These are phyloP conservation scores for Verticillium nonalfalfae DNA, from an alignment of 2,329 filamentous ascomycete genomes.

Conservation along the genomic window DNA sequence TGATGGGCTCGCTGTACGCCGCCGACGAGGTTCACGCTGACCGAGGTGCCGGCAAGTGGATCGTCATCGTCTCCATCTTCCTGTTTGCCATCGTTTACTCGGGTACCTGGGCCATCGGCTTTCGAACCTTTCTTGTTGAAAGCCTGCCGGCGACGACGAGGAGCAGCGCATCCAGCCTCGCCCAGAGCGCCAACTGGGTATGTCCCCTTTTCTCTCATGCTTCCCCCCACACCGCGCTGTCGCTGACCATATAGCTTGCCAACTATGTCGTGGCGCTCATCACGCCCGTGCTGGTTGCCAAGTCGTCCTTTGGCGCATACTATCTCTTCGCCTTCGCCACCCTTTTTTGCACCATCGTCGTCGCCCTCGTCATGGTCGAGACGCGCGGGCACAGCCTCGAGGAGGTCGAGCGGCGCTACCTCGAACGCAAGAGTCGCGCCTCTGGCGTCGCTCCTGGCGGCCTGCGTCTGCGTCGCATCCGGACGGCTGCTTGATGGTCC, in stretches of 20 bases:
- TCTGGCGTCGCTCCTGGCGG: neutral
- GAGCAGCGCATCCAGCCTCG: conserved; percentile 46
- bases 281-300: conserved; percentile 31
- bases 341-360: conserved; percentile 26
- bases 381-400: conserved; percentile 33
- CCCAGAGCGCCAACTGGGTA: conserved; percentile 47
- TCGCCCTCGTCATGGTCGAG: conserved; percentile 33
- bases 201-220: conserved; percentile 3
- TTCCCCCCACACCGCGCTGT: neutral
- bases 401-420: conserved; percentile 24
- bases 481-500: neutral
- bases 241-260: conserved; percentile 19
- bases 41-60: conserved; percentile 34
- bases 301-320: conserved; percentile 33
- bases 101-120: conserved; percentile 44
- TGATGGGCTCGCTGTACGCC: conserved; percentile 48
- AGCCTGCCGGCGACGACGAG: conserved; percentile 49
- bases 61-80: conserved; percentile 44
- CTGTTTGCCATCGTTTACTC: conserved; percentile 39
- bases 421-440: neutral
- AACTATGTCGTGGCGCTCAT: conserved; percentile 40
- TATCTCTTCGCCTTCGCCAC: conserved; percentile 36
- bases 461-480: neutral
- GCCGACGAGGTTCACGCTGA: conserved; percentile 30
- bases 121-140: conserved; percentile 43